Percentiles rank a stretch among this genome's conserved stretches.
phyloP scores from a whole-genome alignment of 2,329 filamentous ascomycete genomes.

The Colletotrichum spaethianum region DNA sequence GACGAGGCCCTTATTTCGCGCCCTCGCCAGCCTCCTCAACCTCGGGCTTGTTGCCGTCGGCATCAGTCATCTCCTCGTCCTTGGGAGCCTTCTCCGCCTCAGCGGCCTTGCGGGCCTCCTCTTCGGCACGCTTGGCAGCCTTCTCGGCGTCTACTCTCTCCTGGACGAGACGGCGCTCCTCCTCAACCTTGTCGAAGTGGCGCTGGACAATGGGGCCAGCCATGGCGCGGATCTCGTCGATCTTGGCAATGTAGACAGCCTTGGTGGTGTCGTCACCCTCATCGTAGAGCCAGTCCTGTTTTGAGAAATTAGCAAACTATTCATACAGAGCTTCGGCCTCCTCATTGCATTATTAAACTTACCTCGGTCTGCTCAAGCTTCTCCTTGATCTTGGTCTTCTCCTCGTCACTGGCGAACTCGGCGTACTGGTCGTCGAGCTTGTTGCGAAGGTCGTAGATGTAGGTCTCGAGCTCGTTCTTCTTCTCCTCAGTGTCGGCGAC shows the following conservation, averaged over 20 bases:
- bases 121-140: slow-evolving; percentile 79
- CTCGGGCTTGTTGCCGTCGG: slow-evolving; percentile 67
- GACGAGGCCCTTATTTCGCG: slow-evolving; percentile 43
- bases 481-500: slow-evolving; percentile 98
- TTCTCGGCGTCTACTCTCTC: slow-evolving; percentile 84
- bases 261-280: slow-evolving; percentile 96
- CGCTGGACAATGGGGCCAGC: slow-evolving; percentile 94
- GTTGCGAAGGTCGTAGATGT: slow-evolving; percentile 96
- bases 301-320: slow-evolving; percentile 44
- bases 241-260: slow-evolving; percentile 93
- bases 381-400: slow-evolving; percentile 87
- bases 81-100: slow-evolving; percentile 66
- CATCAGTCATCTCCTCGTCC: slow-evolving; percentile 77
- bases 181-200: slow-evolving; percentile 94
- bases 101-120: slow-evolving; percentile 68
- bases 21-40: slow-evolving; percentile 59
- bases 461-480: slow-evolving; percentile 99
- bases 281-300: slow-evolving; percentile 96
- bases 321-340: background rate
- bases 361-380: slow-evolving; percentile 92
- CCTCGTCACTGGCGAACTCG: slow-evolving; percentile 90
- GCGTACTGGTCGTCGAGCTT: slow-evolving; percentile 95
- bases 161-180: slow-evolving; percentile 83
- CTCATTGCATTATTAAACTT: slow-evolving; percentile 55
- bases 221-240: slow-evolving; percentile 93